Evolutionary conservation across 2,329 filamentous ascomycete genomes (phyloP), one percentile per base, ranked within the genome.

Genomic region (Eutypa lata): DNA sequence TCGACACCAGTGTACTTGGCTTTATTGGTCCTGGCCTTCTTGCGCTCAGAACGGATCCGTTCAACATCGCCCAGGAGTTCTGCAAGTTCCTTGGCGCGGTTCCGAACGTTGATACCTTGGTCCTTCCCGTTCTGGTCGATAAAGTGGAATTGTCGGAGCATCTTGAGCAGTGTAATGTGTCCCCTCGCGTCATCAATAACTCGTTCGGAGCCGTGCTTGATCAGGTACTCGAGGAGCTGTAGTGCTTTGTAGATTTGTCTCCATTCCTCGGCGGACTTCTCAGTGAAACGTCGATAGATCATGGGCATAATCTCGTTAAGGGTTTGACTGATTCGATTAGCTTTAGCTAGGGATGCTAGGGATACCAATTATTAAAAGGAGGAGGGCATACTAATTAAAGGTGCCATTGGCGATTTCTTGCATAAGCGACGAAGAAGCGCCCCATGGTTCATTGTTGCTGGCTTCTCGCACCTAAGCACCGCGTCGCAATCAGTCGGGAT

Each of bases 281-380:
- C 94, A 56, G 94, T 99, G 73, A 99, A 99, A 60, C 94, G 90
- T 68, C 95, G 94, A 78, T 99, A 99, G 68, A 99, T 96, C 91
- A 99, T 94, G 61, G 94, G 94, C 94, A 99, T 99, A 70, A 99
- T 97, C 73, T 99, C 94, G 73, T 97, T 97, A 53, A 99, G 85
- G 49, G 92, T 84, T 84, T 96, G 91, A 71, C 93, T 97, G 68
- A 31, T 18, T 43, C 53, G 16, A 47, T 21, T 42, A 7, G 18
- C 46, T 57, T 50, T 58, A n/a, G n/a, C n/a, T n/a, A 49, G 31
- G 40, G 48, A 48, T 13, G 22, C 40, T 22, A 31, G 40, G 24
- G 28, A 51, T n/a, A 14, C 10, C 26, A 31, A 31, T 5, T 10
- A 31, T 31, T 10, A 10, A 31, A 5, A 31, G n/a, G n/a, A n/a